A percentile compares a stretch with the other conserved stretches of the same genome.
Evolutionary conservation across 495 filamentous ascomycete genomes (phyloP).

Genomic region (Neurospora tetrasperma): DNA sequence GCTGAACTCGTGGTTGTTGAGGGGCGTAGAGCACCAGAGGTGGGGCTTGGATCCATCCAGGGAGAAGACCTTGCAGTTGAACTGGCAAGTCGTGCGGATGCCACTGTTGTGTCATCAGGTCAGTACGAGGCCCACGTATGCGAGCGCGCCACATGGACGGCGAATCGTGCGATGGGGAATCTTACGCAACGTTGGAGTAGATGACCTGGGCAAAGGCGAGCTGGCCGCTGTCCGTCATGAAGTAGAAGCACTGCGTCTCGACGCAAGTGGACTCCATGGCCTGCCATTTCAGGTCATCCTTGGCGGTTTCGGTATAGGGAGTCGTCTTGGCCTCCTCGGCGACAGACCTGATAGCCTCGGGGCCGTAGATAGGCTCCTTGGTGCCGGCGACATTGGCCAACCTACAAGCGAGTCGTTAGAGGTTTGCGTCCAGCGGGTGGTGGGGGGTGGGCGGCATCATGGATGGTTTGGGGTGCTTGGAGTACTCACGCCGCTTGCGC

Average conservation of each 20-base stretch:
- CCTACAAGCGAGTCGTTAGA: constrained; percentile 34
- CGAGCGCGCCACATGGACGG: constrained; percentile 5
- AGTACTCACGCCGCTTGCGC: constrained; percentile 34
- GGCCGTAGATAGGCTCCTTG: constrained; percentile 92
- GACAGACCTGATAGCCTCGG: constrained; percentile 77
- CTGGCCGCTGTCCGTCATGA: constrained; percentile 67
- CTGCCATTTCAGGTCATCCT: constrained; percentile 72
- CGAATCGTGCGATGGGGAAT: constrained; percentile 3
- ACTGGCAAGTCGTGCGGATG: constrained; percentile 80
- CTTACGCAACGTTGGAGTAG: constrained; percentile 96
- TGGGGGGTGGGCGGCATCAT: constrained; percentile 1
- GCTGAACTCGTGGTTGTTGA: constrained; percentile 72
- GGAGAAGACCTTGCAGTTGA: constrained; percentile 85
- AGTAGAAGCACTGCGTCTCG: constrained; percentile 95
- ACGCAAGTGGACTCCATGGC: constrained; percentile 75
- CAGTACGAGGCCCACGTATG: constrained; percentile 9
- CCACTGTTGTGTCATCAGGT: constrained; percentile 47
- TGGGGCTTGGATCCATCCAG: constrained; percentile 51
- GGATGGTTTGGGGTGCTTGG: constrained; percentile 1
- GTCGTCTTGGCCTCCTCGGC: constrained; percentile 66
- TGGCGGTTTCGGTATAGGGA: constrained; percentile 69
- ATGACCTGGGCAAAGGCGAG: constrained; percentile 81
- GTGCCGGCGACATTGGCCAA: constrained; percentile 88
- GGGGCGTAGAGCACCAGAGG: constrained; percentile 70
- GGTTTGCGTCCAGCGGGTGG: neutral